Base-by-base conservation (phyloP, 352 stramenopile genomes). In the Globisporangium ultimum region DNA sequence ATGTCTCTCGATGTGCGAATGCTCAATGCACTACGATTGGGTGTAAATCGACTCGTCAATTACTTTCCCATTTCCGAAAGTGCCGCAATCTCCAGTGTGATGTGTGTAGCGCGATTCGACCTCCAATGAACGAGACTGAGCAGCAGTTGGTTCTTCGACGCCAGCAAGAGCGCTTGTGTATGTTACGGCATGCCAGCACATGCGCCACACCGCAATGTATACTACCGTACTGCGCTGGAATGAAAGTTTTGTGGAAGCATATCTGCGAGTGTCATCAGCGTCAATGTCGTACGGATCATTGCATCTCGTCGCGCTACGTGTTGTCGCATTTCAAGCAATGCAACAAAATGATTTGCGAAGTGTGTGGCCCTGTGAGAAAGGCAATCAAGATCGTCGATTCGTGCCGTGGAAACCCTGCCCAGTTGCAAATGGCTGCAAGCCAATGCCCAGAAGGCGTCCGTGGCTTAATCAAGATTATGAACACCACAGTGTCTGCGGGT, bases 211-310 rank as follows among this genome's bases (percentile, higher is more conserved):
- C 78, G 12, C 73, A 84, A 53, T 95, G 87, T 40, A 78, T 89
- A 32, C 74, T 94, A 34, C 80, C 84, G 11, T 94, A 95, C 57
- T 97, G 88, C 53, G 78, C 75, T 5, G 82, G 82, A 14, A 97
- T 97, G 88, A 93, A 95, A 46, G 66, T 92, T 13, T 50, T 97
- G 48, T 97, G 88, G 88, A 96, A 95, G 53, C 88, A 97, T 55
- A 96, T 96, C 62, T 93, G 84, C 56, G 82, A 95, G 55, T 96
- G 88, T 47, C 87, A 95, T 53, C 85, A 96, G 53, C 80, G 81
- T 15, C 87, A 95, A 49, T 96, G 88, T 49, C 78, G 83, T 36
- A 94, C 84, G 8, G 84, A 94, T 45, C 87, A 96, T 65, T 96
- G 87, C 38, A 94, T 96, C 51, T 94, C 84, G 24, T 94, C 84